These are phyloP conservation scores for Tolypocladium pustulatum DNA, from an alignment of 2,329 filamentous ascomycete genomes.

Conservation along the genomic window DNA sequence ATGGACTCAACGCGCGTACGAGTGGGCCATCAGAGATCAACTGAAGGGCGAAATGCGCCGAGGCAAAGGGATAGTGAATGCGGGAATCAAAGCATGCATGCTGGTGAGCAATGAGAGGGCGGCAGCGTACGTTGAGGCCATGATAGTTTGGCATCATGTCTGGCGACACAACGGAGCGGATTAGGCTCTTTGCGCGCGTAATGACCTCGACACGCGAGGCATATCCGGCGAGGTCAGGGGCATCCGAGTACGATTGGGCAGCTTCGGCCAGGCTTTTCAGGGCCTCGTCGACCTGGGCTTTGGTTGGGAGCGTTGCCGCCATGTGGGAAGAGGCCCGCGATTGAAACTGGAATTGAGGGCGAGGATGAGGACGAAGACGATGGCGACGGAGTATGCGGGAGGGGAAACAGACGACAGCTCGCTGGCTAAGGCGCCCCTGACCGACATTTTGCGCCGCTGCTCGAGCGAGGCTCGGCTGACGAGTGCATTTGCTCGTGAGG, in stretches of 20 bases:
- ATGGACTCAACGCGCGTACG: not conserved
- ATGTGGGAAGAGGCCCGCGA: not conserved
- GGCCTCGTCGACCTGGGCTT: conserved; percentile 10
- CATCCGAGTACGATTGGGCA: conserved; percentile 12
- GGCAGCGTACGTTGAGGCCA: conserved; percentile 16
- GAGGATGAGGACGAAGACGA: not conserved
- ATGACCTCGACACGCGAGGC: conserved; percentile 16
- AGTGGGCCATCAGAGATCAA: not conserved
- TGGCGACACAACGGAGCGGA: conserved; percentile 13
- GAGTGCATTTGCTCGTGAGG: not conserved
- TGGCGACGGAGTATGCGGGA: not conserved
- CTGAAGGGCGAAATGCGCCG: not conserved
- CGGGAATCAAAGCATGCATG: not conserved
- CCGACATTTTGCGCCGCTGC: not conserved
- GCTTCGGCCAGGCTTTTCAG: conserved; percentile 9
- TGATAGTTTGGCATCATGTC: conserved; percentile 21
- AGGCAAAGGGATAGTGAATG: not conserved
- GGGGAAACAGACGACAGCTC: not conserved
- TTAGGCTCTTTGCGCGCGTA: conserved; percentile 14
- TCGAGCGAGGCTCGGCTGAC: not conserved
- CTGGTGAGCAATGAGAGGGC: not conserved
- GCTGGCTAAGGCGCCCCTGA: not conserved
- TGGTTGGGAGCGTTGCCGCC: conserved; percentile 8
- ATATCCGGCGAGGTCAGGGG: conserved; percentile 12
- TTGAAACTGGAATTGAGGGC: not conserved